Evolutionary conservation across 176 grass and related monocot genomes (phyloP).

Genomic region (Puccinellia tenuiflora): DNA sequence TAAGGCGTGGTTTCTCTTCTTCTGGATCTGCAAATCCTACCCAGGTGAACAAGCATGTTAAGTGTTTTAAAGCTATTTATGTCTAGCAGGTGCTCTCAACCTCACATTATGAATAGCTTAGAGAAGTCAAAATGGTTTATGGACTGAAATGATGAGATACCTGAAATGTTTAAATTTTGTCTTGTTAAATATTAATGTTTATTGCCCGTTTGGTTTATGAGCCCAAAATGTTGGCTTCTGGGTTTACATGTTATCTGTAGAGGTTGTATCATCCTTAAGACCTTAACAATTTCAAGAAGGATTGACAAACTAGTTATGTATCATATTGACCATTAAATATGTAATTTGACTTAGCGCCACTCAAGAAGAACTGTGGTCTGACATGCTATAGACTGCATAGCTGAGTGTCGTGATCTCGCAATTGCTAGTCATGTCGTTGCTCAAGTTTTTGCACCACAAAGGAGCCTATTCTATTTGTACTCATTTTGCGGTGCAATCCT

Average conservation of each 20-base stretch:
- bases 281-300: constrained; percentile 4
- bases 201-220: not conserved
- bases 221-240: not conserved
- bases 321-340: not conserved
- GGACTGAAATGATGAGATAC: not conserved
- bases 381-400: not conserved
- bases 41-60: constrained; percentile 50
- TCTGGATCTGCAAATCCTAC: constrained; percentile 74
- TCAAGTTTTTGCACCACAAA: not conserved
- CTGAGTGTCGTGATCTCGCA: not conserved
- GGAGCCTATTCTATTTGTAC: not conserved
- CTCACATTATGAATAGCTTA: not conserved
- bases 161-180: not conserved
- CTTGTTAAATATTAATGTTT: not conserved
- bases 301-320: not conserved
- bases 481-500: not conserved
- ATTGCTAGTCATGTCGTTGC: not conserved
- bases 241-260: not conserved
- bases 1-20: constrained; percentile 82
- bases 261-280: not conserved
- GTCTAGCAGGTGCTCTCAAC: not conserved
- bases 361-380: constrained; percentile 6
- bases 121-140: constrained; percentile 4
- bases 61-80: constrained; percentile 21
- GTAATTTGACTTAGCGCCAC: not conserved